Conservation (phyloP, 2,329 filamentous ascomycete species). For the Fusarium transvaalense region DNA sequence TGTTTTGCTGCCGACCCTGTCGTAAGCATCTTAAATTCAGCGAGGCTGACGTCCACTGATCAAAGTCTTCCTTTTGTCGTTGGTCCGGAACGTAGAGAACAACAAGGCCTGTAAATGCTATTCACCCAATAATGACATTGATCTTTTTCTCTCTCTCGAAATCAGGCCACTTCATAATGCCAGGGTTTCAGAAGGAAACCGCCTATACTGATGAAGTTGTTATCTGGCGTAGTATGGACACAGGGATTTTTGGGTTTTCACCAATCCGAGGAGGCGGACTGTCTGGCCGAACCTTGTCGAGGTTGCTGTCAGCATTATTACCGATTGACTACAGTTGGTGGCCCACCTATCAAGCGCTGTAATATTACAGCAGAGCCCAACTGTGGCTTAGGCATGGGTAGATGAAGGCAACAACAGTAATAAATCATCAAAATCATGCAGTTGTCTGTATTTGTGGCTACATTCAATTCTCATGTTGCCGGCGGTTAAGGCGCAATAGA, state of each 20-base stretch:
- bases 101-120: conserved; percentile 13
- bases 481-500: conserved; percentile 13
- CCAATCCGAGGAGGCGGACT: conserved; percentile 1
- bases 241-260: not conserved
- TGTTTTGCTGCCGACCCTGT: conserved; percentile 29
- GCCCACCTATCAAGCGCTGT: not conserved
- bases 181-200: conserved; percentile 31
- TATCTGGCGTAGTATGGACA: conserved; percentile 34
- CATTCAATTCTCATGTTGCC: not conserved
- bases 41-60: conserved; percentile 28
- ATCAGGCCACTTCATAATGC: conserved; percentile 42
- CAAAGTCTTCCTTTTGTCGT: not conserved
- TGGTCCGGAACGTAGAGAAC: not conserved
- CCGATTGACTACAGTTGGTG: not conserved
- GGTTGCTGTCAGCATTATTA: conserved; percentile 9
- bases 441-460: not conserved
- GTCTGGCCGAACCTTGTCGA: conserved; percentile 2
- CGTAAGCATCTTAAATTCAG: not conserved
- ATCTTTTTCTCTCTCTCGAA: conserved; percentile 33
- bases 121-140: conserved; percentile 35
- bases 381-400: not conserved
- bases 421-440: not conserved
- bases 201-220: conserved; percentile 31
- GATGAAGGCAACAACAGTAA: not conserved
- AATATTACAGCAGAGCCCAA: not conserved